Base-by-base conservation (phyloP, 208 protist genomes). In the Trypanosoma theileri region DNA sequence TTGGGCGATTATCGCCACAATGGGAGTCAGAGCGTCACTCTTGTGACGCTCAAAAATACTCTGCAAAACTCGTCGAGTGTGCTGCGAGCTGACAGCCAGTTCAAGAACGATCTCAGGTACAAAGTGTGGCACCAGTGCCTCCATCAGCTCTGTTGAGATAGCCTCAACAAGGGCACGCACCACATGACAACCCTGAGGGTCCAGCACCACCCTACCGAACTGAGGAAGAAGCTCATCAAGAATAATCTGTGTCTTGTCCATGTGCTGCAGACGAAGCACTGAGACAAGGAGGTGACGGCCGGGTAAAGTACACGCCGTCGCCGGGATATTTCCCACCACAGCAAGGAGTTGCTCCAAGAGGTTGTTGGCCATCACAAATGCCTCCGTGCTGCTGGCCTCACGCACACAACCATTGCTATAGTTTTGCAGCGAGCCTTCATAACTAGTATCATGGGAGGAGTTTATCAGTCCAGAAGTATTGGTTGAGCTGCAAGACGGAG, bases 1-100 rank as follows among this genome's bases (percentile, higher is more conserved):
- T 12, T 67, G 46, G 57, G 81, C 78, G 51, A 95, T 61, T 45
- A 81, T 63, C n/a, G 78, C 72, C 9, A 90, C 89, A 31, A 93
- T 70, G 6, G 80, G 82, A 52, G 65, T 80, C 10, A 92, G 77
- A 0, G 71, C 78, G 21, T 79, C 71, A 24, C 70, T 59, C 17
- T 68, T 63, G 73, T 91, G 86, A 62, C 76, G 84, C 68, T 92
- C 84, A 56, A 92, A 95, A 19, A 95, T 73, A 35, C 71, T 71
- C 64, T 95, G 86, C 42, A 92, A 54, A 16, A 88, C 73, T 52
- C 89, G 84, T 21, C 89, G 86, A 3, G 85, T 92, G 80, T 91
- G 79, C 71, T 87, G 86, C 4, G 86, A 85, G 7, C 69, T 63
- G 8, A 75, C 80, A 31, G 80, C 76, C 58, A 92, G 65, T 50